Conservation (phyloP, 1,139 yeast species). For the Kodamaea plutei region DNA sequence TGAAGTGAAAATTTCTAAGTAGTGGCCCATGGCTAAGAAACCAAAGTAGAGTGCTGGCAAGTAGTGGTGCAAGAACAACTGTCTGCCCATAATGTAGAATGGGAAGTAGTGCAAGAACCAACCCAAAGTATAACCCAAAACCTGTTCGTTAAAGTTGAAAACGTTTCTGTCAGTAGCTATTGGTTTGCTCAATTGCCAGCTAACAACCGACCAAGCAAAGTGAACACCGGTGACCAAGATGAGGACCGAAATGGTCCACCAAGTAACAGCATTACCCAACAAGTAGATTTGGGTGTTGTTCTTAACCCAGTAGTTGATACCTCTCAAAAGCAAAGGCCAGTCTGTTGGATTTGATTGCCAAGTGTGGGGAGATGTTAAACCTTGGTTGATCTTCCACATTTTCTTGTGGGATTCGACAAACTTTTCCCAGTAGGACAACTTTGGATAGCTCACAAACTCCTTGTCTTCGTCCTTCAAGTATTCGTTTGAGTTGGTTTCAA, state of each 20-base stretch:
- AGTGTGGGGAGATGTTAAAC: conserved; percentile 76
- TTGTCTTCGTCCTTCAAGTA: conserved; percentile 19
- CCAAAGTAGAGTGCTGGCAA: conserved; percentile 90
- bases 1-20: conserved; percentile 63
- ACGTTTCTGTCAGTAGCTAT: conserved; percentile 52
- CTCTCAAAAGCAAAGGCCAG: conserved; percentile 89
- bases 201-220: conserved; percentile 51
- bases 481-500: conserved; percentile 68
- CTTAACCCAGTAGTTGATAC: conserved; percentile 91
- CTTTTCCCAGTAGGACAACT: conserved; percentile 63
- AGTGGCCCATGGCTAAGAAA: conserved; percentile 77
- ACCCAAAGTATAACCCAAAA: conserved; percentile 66
- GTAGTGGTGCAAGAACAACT: conserved; percentile 89
- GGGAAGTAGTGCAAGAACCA: conserved; percentile 86
- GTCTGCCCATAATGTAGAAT: conserved; percentile 91
- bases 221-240: conserved; percentile 54
- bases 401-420: conserved; percentile 72
- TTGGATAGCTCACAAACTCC: conserved; percentile 52
- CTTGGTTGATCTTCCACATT: conserved; percentile 91
- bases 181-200: conserved; percentile 70
- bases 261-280: conserved; percentile 82
- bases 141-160: conserved; percentile 68
- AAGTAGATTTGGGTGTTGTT: conserved; percentile 78
- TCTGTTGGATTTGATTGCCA: conserved; percentile 85
- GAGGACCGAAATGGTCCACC: conserved; percentile 79